phyloP scores from a whole-genome alignment of 148 eudicot species.

The Rhododendron ovatum region DNA sequence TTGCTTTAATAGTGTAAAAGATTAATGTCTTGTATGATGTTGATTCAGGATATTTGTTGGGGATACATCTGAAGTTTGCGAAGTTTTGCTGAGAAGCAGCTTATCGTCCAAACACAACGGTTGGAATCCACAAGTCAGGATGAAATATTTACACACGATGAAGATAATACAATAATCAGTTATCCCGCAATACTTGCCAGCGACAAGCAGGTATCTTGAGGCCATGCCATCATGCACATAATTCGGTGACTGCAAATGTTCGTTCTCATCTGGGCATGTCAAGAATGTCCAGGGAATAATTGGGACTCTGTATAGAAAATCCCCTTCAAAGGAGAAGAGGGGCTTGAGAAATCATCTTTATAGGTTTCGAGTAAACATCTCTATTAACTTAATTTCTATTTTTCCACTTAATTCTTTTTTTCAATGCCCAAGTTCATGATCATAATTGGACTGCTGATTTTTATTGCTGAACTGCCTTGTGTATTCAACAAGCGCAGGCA shows the following conservation, averaged over 20 bases:
- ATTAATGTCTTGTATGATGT: background rate
- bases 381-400: background rate
- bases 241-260: background rate
- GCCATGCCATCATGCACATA: background rate
- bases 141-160: background rate
- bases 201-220: background rate
- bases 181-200: background rate
- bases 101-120: background rate
- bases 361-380: background rate
- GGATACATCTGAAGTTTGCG: background rate
- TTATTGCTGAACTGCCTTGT: background rate
- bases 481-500: background rate
- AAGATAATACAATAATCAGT: background rate
- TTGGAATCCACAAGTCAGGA: background rate
- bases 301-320: slow-evolving; percentile 1
- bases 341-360: background rate
- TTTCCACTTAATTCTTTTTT: background rate
- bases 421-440: background rate
- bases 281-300: background rate
- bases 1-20: background rate
- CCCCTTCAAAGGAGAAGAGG: background rate
- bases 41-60: slow-evolving; percentile 2
- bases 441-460: background rate
- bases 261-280: background rate
- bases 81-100: background rate